These are phyloP conservation scores for Coemansia sp. DNA, from an alignment of 192 early-diverging fungal genomes.

Conservation along the genomic window DNA sequence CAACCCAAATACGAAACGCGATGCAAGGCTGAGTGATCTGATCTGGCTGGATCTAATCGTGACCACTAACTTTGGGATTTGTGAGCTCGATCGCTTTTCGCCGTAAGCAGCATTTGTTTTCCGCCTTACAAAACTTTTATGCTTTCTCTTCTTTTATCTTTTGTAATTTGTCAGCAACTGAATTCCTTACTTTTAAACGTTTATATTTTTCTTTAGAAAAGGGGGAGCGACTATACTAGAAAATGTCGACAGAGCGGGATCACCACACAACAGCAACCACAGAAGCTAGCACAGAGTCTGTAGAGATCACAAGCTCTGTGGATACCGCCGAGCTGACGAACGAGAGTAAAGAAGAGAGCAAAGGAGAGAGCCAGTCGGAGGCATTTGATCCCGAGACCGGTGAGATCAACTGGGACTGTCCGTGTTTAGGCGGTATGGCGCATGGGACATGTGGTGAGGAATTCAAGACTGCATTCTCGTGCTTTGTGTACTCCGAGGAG, in stretches of 20 bases:
- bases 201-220: neutral
- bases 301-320: conserved; percentile 16
- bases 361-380: conserved; percentile 52
- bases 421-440: conserved; percentile 93
- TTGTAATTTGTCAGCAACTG: conserved; percentile 1
- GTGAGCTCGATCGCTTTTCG: neutral
- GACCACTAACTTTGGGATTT: neutral
- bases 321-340: conserved; percentile 35
- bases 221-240: neutral
- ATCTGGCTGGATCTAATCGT: no score
- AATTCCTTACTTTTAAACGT: neutral
- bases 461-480: conserved; percentile 96
- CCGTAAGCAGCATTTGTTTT: neutral
- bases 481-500: conserved; percentile 90
- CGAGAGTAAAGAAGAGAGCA: neutral
- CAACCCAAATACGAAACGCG: no score
- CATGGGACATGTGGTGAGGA: conserved; percentile 94
- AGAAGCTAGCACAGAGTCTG: conserved; percentile 2
- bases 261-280: neutral
- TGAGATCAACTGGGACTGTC: conserved; percentile 97
- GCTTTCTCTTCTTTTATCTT: neutral
- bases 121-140: neutral
- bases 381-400: conserved; percentile 77
- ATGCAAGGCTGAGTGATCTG: neutral
- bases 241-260: conserved; percentile 13